Percentiles rank a stretch among this genome's conserved stretches.
Evolutionary conservation across 371 early-diverging fungal genomes (phyloP).

Genomic region (Apophysomyces variabilis): DNA sequence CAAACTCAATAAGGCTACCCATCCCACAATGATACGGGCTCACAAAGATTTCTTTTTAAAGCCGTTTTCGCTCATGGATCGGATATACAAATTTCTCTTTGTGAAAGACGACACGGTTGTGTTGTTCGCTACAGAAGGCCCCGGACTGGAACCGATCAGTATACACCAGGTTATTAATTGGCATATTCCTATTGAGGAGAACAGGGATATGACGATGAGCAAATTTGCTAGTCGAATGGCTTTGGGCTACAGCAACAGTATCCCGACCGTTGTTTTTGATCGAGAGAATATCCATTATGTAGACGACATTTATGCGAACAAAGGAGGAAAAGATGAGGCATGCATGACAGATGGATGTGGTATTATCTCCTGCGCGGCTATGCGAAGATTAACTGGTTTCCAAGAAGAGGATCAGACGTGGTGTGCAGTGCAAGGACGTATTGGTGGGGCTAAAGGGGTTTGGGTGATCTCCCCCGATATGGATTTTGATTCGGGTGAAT

Average conservation of each 20-base stretch:
- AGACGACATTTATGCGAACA: conserved; percentile 9
- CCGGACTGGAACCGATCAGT: conserved; percentile 9
- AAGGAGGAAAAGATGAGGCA: not conserved
- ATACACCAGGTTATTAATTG: conserved; percentile 22
- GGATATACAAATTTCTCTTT: conserved; percentile 24
- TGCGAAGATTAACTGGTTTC: conserved; percentile 20
- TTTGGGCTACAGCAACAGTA: conserved; percentile 27
- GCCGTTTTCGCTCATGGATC: conserved; percentile 22
- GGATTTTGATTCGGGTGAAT: conserved; percentile 10
- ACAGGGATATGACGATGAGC: conserved; percentile 15
- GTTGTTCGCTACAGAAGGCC: conserved; percentile 29
- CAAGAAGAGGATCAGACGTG: conserved; percentile 14
- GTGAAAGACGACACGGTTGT: conserved; percentile 20
- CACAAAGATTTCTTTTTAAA: conserved; percentile 21
- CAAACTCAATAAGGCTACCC: conserved; percentile 8
- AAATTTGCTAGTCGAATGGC: conserved; percentile 27
- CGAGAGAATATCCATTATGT: conserved; percentile 16
- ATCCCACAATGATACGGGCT: not conserved
- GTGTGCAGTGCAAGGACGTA: conserved; percentile 27
- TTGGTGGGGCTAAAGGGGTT: conserved; percentile 30
- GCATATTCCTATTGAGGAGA: conserved; percentile 25
- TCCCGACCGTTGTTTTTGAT: conserved; percentile 19
- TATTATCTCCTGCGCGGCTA: conserved; percentile 21
- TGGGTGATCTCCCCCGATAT: conserved; percentile 25
- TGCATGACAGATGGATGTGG: conserved; percentile 36